phyloP scores from a whole-genome alignment of 164 flowering plant species.

The Akebia trifoliata region DNA sequence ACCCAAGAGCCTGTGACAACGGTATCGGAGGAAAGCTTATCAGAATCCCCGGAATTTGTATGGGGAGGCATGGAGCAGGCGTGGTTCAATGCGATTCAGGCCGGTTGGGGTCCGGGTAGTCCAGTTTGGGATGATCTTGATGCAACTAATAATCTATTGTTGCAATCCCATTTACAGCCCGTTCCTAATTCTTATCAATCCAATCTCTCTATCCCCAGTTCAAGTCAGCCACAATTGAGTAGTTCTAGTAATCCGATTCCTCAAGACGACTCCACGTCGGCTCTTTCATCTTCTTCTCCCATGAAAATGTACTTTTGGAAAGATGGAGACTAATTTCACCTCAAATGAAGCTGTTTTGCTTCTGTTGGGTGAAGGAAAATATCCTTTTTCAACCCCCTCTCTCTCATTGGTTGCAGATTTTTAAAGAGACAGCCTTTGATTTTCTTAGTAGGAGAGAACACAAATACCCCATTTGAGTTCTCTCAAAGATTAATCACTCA shows the following conservation, averaged over 20 bases:
- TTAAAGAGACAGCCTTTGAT: constrained; percentile 27
- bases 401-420: constrained; percentile 30
- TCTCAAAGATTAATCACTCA: no score
- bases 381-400: not conserved
- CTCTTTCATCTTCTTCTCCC: not conserved
- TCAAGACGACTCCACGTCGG: constrained; percentile 9
- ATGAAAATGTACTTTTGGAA: not conserved
- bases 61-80: constrained; percentile 78
- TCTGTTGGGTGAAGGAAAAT: no score
- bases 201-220: constrained; percentile 21
- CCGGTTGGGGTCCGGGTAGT: constrained; percentile 82
- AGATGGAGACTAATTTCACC: not conserved
- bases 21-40: constrained; percentile 15
- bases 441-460: not conserved
- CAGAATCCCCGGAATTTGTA: constrained; percentile 35
- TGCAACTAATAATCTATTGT: constrained; percentile 30
- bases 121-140: constrained; percentile 83
- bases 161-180: no score
- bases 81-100: constrained; percentile 70
- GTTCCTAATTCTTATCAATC: no score
- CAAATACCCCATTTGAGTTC: not conserved
- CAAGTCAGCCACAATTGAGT: constrained; percentile 22
- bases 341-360: not conserved
- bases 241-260: constrained; percentile 21
- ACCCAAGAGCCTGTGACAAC: not conserved